Evolutionary conservation across 352 stramenopile genomes (phyloP).

Genomic region (Phytophthora sp.): DNA sequence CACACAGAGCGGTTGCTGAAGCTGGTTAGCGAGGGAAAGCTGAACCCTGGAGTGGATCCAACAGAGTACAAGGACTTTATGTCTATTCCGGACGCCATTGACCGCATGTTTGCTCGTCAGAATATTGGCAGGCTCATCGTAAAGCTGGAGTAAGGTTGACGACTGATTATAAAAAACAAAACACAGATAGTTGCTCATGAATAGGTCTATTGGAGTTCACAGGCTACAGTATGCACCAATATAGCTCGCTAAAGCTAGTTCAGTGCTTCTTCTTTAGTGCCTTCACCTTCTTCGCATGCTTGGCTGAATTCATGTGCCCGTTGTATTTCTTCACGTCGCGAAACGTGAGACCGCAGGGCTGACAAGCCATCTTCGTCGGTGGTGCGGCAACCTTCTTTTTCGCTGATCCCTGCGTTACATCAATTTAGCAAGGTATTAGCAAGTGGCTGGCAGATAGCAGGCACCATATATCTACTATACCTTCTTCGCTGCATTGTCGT

Average conservation of each 20-base stretch:
- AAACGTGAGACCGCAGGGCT: slow-evolving; percentile 62
- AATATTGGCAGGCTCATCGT: slow-evolving; percentile 75
- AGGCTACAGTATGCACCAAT: background rate
- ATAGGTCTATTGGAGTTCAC: slow-evolving; percentile 4
- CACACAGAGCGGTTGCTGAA: slow-evolving; percentile 47
- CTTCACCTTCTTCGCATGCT: slow-evolving; percentile 79
- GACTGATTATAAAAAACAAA: background rate
- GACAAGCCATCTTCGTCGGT: slow-evolving; percentile 46
- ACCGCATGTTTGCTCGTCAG: slow-evolving; percentile 51
- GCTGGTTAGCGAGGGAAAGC: slow-evolving; percentile 50
- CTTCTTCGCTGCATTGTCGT: slow-evolving; percentile 14
- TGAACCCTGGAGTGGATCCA: slow-evolving; percentile 43
- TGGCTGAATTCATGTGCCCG: slow-evolving; percentile 86
- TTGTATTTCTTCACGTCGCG: slow-evolving; percentile 85
- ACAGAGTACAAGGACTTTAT: slow-evolving; percentile 53
- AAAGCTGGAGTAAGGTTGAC: slow-evolving; percentile 46
- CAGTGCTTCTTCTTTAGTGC: slow-evolving; percentile 57
- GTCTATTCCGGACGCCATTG: slow-evolving; percentile 55
- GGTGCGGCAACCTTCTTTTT: slow-evolving; percentile 23
- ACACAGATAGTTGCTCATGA: background rate
- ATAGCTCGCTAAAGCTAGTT: background rate
- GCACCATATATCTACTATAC: too few species aligned
- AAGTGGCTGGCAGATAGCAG: background rate
- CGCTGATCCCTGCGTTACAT: slow-evolving; percentile 4
- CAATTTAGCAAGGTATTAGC: slow-evolving; percentile 1